Percentiles rank a stretch among this genome's conserved stretches.
Evolutionary conservation across 495 filamentous ascomycete genomes (phyloP).

Genomic region (Jackrogersella multiformis): DNA sequence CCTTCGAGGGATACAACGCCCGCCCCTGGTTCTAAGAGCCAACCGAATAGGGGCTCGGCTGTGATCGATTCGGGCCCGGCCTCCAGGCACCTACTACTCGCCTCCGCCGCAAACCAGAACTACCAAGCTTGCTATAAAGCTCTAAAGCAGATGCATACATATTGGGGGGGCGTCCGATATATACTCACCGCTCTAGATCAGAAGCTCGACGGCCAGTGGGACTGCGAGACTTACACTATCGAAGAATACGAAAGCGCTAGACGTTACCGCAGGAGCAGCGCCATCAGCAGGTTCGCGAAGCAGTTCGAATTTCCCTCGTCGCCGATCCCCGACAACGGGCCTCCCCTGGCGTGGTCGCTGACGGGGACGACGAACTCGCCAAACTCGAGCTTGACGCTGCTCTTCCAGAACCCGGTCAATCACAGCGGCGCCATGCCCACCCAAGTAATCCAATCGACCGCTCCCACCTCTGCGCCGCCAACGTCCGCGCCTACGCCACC

Average conservation of each 20-base stretch:
- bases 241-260: slow-evolving; percentile 79
- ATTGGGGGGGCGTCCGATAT: slow-evolving; percentile 88
- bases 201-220: slow-evolving; percentile 83
- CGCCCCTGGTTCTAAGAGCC: slow-evolving; percentile 39
- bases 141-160: slow-evolving; percentile 75
- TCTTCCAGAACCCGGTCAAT: slow-evolving; percentile 65
- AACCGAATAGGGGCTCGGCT: slow-evolving; percentile 30
- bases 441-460: slow-evolving; percentile 27
- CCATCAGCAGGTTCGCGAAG: slow-evolving; percentile 44
- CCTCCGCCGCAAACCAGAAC: slow-evolving; percentile 77
- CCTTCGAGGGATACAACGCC: slow-evolving; percentile 63
- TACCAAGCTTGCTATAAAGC: slow-evolving; percentile 86
- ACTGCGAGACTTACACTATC: slow-evolving; percentile 78
- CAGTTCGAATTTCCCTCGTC: slow-evolving; percentile 47
- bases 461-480: slow-evolving; percentile 35
- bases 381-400: slow-evolving; percentile 76
- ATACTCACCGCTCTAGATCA: slow-evolving; percentile 87
- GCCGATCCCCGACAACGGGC: slow-evolving; percentile 47
- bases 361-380: slow-evolving; percentile 85
- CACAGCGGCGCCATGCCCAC: slow-evolving; percentile 13
- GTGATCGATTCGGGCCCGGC: slow-evolving; percentile 58
- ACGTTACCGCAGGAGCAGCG: slow-evolving; percentile 62
- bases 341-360: slow-evolving; percentile 78
- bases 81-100: slow-evolving; percentile 75
- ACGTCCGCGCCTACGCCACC: slow-evolving; percentile 54